These are phyloP conservation scores for Talaromyces wortmannii DNA, from an alignment of 495 filamentous ascomycete species.

Conservation along the genomic window DNA sequence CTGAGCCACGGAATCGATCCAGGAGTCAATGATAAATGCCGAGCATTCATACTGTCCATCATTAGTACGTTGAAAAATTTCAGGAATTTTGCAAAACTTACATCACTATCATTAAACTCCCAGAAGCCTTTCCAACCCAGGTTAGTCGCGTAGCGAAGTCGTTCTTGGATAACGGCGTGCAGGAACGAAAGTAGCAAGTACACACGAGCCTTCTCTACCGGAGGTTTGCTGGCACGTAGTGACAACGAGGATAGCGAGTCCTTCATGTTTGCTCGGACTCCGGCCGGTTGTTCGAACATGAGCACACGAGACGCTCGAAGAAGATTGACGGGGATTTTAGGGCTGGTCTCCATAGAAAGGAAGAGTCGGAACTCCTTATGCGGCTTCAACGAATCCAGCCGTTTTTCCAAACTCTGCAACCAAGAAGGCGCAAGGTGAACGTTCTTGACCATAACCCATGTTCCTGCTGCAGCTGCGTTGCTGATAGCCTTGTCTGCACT, in stretches of 20 bases:
- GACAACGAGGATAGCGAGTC: slow-evolving; percentile 84
- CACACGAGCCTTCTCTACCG: slow-evolving; percentile 84
- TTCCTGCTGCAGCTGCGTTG: slow-evolving; percentile 86
- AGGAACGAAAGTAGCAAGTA: slow-evolving; percentile 91
- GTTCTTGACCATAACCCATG: slow-evolving; percentile 98
- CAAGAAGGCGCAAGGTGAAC: slow-evolving; percentile 93
- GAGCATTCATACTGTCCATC: slow-evolving; percentile 89
- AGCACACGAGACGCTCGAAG: slow-evolving; percentile 88
- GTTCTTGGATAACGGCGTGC: slow-evolving; percentile 93
- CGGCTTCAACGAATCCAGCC: slow-evolving; percentile 89
- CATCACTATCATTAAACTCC: slow-evolving; percentile 99
- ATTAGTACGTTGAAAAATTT: slow-evolving; percentile 16
- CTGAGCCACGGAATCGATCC: slow-evolving; percentile 76
- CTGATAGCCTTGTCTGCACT: slow-evolving; percentile 92
- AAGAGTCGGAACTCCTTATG: slow-evolving; percentile 92
- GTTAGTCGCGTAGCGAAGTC: slow-evolving; percentile 88
- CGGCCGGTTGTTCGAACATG: slow-evolving; percentile 97
- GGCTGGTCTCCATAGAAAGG: slow-evolving; percentile 95
- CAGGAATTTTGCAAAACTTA: slow-evolving; percentile 41
- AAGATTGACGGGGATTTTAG: slow-evolving; percentile 94
- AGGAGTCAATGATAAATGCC: slow-evolving; percentile 90
- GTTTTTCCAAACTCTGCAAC: slow-evolving; percentile 95
- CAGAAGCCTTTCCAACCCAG: slow-evolving; percentile 98
- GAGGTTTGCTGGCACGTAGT: slow-evolving; percentile 68
- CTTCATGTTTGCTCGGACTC: slow-evolving; percentile 97